Evolutionary conservation across 805 yeast genomes (phyloP).

Genomic region (Tetrapisispora fleetii): DNA sequence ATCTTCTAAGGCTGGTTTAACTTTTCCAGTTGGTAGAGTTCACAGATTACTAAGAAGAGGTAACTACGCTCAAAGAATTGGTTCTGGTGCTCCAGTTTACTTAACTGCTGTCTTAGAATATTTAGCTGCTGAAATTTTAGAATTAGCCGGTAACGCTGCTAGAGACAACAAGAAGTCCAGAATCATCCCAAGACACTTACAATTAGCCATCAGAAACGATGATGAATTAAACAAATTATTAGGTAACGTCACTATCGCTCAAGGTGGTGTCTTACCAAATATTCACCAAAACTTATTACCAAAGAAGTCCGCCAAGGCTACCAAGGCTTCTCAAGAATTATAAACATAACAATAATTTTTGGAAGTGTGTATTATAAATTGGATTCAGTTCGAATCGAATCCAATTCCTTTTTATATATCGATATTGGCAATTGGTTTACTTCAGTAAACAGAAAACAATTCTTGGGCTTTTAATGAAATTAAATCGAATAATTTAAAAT

Average conservation of each 20-base stretch:
- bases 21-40: conserved; percentile 99
- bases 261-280: conserved; percentile 99
- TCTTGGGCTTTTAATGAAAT: conserved; percentile 3
- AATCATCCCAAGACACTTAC: conserved; percentile 97
- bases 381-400: not conserved
- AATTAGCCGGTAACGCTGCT: conserved; percentile 98
- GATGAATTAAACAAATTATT: conserved; percentile 94
- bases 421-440: not conserved
- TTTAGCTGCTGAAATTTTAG: conserved; percentile 95
- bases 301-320: conserved; percentile 54
- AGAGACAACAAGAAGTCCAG: conserved; percentile 99
- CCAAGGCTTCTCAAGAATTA: conserved; percentile 60
- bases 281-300: conserved; percentile 89
- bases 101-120: conserved; percentile 95
- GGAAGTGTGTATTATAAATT: too few species aligned
- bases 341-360: conserved; percentile 20
- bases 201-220: conserved; percentile 97
- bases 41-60: conserved; percentile 95
- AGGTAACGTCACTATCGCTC: conserved; percentile 91
- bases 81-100: conserved; percentile 99
- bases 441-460: not conserved
- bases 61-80: conserved; percentile 96
- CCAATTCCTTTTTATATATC: not conserved
- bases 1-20: conserved; percentile 97
- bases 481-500: conserved; percentile 1